Evolutionary conservation across 2,329 filamentous ascomycete species (phyloP).

Genomic region (Helminthosporium solani): DNA sequence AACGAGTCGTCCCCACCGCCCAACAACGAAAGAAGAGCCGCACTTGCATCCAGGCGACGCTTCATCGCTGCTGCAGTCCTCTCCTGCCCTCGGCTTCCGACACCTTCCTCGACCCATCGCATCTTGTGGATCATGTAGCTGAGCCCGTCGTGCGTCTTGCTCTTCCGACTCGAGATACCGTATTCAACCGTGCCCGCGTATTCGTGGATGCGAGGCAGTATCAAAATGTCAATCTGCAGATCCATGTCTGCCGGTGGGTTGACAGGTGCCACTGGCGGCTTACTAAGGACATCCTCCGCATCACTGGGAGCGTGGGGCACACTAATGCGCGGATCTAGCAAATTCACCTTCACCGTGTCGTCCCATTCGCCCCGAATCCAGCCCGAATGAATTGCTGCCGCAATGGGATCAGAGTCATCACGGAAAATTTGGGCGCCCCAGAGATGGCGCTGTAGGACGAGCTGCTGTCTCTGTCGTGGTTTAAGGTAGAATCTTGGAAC

Average conservation of each 20-base stretch:
- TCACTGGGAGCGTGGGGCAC: conserved; percentile 46
- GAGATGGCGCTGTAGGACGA: conserved; percentile 74
- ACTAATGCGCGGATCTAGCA: conserved; percentile 61
- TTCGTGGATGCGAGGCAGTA: conserved; percentile 75
- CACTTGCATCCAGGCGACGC: conserved; percentile 39
- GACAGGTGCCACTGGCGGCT: conserved; percentile 56
- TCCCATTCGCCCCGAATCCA: conserved; percentile 90
- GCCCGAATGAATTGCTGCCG: conserved; percentile 88
- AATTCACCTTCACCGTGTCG: conserved; percentile 69
- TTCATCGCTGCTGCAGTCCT: conserved; percentile 41
- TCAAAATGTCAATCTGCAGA: conserved; percentile 80
- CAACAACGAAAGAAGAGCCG: conserved; percentile 35
- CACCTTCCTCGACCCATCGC: conserved; percentile 80
- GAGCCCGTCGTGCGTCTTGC: conserved; percentile 80
- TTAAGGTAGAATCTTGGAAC: conserved; percentile 78
- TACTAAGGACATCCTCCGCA: conserved; percentile 45
- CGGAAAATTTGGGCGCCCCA: conserved; percentile 97
- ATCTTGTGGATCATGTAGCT: conserved; percentile 83
- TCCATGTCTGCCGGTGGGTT: conserved; percentile 69
- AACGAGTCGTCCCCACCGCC: conserved; percentile 26
- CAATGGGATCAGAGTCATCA: conserved; percentile 91
- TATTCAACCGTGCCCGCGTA: conserved; percentile 76
- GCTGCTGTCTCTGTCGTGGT: conserved; percentile 71
- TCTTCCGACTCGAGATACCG: conserved; percentile 79
- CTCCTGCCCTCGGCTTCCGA: conserved; percentile 41